Conservation (phyloP, 768 basidiomycete species). For the Termitomyces sp. region DNA sequence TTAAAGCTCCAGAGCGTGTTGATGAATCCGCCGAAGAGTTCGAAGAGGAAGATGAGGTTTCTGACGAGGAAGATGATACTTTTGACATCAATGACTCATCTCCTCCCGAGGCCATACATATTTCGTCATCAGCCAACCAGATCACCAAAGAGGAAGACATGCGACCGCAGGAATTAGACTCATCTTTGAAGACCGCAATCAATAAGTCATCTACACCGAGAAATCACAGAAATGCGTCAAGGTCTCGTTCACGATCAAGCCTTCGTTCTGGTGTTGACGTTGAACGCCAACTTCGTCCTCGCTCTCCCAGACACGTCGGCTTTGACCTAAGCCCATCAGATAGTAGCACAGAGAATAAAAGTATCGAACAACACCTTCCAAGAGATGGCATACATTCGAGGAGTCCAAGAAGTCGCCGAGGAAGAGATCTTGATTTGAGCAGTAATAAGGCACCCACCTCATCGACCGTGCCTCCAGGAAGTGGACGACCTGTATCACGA, state of each 20-base stretch:
- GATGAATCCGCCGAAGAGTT: constrained; percentile 14
- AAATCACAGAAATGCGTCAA: constrained; percentile 27
- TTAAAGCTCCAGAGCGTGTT: constrained; percentile 11
- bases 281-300: constrained; percentile 44
- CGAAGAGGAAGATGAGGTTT: constrained; percentile 45
- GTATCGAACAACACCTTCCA: constrained; percentile 29
- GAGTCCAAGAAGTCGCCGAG: constrained; percentile 47
- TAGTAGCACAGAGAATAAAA: constrained; percentile 10
- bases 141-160: constrained; percentile 4
- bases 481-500: constrained; percentile 26
- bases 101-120: constrained; percentile 38
- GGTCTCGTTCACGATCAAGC: constrained; percentile 38
- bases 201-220: constrained; percentile 26
- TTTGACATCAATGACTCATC: constrained; percentile 95
- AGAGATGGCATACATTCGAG: constrained; percentile 28
- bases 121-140: constrained; percentile 10
- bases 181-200: constrained; percentile 20
- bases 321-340: constrained; percentile 30
- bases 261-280: constrained; percentile 57
- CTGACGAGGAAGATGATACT: constrained; percentile 50
- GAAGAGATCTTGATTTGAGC: constrained; percentile 53
- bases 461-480: constrained; percentile 27
- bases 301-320: constrained; percentile 47
- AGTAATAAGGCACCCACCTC: constrained; percentile 59
- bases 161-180: constrained; percentile 24